These are phyloP conservation scores for Wickerhamiella alocasiicola DNA, from an alignment of 805 yeast species.

Conservation along the genomic window DNA sequence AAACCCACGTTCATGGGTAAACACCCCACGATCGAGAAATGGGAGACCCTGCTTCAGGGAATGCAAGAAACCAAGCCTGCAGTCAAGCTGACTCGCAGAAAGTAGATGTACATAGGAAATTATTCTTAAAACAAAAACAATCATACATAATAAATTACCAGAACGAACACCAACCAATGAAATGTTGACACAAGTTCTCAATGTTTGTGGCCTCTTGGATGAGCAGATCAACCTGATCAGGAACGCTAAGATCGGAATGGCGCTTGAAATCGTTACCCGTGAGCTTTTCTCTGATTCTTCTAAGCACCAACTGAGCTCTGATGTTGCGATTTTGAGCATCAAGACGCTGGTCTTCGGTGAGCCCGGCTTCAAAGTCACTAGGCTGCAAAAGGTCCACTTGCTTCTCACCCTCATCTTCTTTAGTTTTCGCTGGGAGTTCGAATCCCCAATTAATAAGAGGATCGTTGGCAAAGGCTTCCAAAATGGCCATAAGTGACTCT, in stretches of 20 bases:
- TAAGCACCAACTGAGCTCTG: constrained; percentile 79
- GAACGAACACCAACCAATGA: constrained; percentile 98
- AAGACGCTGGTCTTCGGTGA: constrained; percentile 20
- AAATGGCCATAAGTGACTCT: constrained; percentile 93
- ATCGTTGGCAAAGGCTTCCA: constrained; percentile 97
- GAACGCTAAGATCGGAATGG: constrained; percentile 56
- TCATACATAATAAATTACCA: constrained; percentile 42
- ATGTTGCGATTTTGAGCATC: constrained; percentile 44
- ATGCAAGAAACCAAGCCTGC: not conserved
- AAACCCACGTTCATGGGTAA: constrained; percentile 22
- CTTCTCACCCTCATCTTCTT: constrained; percentile 11
- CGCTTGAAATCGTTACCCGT: constrained; percentile 87
- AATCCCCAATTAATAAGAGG: constrained; percentile 99
- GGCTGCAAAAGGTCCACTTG: not conserved
- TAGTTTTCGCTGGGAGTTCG: constrained; percentile 58
- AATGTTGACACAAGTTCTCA: constrained; percentile 91
- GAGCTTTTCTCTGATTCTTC: constrained; percentile 80
- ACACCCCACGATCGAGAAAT: constrained; percentile 34
- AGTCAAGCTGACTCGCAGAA: not conserved
- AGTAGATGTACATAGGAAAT: not conserved
- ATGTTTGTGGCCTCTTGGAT: constrained; percentile 95
- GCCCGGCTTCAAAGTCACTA: constrained; percentile 13
- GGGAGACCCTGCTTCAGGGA: constrained; percentile 28
- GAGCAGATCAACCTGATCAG: constrained; percentile 83
- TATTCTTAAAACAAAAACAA: not conserved